Conservation (phyloP, 805 yeast genomes). For the Candida verbasci region DNA sequence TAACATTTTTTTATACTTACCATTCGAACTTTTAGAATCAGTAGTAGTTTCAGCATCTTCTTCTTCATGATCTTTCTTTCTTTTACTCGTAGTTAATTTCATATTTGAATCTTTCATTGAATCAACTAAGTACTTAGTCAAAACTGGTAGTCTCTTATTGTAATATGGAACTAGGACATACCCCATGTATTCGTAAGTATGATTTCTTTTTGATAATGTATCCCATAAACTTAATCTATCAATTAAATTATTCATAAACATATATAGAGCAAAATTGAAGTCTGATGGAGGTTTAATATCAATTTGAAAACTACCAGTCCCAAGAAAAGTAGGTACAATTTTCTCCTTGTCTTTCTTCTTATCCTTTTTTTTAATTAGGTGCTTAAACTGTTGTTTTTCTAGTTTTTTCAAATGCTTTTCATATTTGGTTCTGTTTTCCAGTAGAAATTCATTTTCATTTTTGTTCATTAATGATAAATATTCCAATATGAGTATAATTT, state of each 20-base stretch:
- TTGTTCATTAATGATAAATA: slow-evolving; percentile 29
- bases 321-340: slow-evolving; percentile 40
- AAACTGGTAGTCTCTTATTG: slow-evolving; percentile 43
- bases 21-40: background rate
- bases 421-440: slow-evolving; percentile 18
- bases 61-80: slow-evolving; percentile 1
- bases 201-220: slow-evolving; percentile 29
- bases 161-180: slow-evolving; percentile 53
- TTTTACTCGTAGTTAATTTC: slow-evolving; percentile 14
- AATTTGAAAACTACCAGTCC: slow-evolving; percentile 26
- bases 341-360: slow-evolving; percentile 15
- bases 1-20: slow-evolving; percentile 5
- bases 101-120: slow-evolving; percentile 47
- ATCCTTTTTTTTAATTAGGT: slow-evolving; percentile 19
- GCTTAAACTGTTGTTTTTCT: slow-evolving; percentile 15
- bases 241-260: slow-evolving; percentile 37
- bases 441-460: slow-evolving; percentile 33
- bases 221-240: slow-evolving; percentile 56
- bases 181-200: slow-evolving; percentile 45
- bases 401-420: slow-evolving; percentile 21
- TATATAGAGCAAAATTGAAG: slow-evolving; percentile 18
- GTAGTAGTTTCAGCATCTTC: background rate
- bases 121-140: slow-evolving; percentile 42
- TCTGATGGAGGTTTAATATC: background rate
- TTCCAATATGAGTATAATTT: slow-evolving; percentile 46